Evolutionary conservation across 768 basidiomycete species (phyloP).

Genomic region (Suillus ampliporus): DNA sequence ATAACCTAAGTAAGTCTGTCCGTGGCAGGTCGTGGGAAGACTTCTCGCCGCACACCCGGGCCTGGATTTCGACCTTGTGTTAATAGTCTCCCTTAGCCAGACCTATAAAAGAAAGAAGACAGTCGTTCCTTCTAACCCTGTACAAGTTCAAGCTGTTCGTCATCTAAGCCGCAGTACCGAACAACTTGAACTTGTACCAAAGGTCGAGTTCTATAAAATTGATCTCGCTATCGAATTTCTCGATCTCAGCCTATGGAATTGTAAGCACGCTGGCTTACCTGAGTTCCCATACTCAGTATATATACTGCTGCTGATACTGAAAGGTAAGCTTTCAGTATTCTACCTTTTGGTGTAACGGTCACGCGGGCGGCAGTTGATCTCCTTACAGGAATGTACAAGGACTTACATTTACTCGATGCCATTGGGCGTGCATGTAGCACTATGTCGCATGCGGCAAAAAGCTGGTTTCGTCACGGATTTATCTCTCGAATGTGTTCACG

Average conservation of each 20-base stretch:
- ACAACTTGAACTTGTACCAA: background rate
- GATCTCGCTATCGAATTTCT: background rate
- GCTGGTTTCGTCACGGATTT: background rate
- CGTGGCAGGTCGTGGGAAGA: background rate
- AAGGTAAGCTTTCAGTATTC: too few species aligned
- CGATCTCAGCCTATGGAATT: background rate
- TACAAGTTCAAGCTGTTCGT: background rate
- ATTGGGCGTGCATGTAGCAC: background rate
- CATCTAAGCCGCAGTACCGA: too few species aligned
- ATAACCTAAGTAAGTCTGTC: background rate
- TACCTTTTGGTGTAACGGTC: too few species aligned
- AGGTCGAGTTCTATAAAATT: background rate
- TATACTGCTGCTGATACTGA: too few species aligned
- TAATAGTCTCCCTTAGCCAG: too few species aligned
- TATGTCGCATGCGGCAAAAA: background rate
- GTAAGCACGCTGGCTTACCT: too few species aligned
- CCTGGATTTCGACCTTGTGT: too few species aligned
- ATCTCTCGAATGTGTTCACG: background rate
- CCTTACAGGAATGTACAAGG: background rate
- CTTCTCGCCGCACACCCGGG: too few species aligned
- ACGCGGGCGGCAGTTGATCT: too few species aligned
- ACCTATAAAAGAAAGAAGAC: too few species aligned
- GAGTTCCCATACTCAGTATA: too few species aligned
- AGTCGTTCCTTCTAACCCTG: too few species aligned
- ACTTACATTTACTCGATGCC: background rate